Evolutionary conservation across 1,284 basidiomycete genomes (phyloP).

Genomic region (Fomes fomentarius): DNA sequence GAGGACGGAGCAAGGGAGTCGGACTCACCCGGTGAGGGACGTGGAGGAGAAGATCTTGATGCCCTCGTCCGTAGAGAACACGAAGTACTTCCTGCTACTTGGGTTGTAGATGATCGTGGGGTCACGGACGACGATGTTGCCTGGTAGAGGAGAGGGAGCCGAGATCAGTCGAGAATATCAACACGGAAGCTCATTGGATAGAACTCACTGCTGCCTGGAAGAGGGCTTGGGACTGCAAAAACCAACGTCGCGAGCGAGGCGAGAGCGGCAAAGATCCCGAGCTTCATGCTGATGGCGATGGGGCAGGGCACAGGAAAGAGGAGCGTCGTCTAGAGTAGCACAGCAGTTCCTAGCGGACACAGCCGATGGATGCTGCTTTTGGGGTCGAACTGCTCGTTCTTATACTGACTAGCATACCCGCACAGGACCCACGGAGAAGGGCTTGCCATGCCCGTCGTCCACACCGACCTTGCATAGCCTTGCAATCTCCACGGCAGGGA

Average conservation of each 20-base stretch:
- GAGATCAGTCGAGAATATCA: too few relatives aligned
- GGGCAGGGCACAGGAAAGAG: too few relatives aligned
- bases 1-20: not conserved
- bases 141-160: not conserved
- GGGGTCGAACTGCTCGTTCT: too few relatives aligned
- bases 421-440: too few relatives aligned
- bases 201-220: slow-evolving; percentile 2
- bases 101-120: slow-evolving; percentile 11
- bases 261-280: not conserved
- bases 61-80: slow-evolving; percentile 4
- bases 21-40: not conserved
- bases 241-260: not conserved
- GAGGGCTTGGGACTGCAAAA: not conserved
- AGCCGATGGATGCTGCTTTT: too few relatives aligned
- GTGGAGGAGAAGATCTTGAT: slow-evolving; percentile 8
- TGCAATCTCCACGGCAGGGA: too few relatives aligned
- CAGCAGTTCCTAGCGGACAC: too few relatives aligned
- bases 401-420: too few relatives aligned
- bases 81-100: slow-evolving; percentile 8
- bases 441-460: too few relatives aligned
- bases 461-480: too few relatives aligned
- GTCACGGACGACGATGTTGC: slow-evolving; percentile 6
- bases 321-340: too few relatives aligned
- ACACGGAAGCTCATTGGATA: too few relatives aligned
- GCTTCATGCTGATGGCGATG: slow-evolving; percentile 1